Evolutionary conservation across 139 green algal species (phyloP).

Genomic region (Picochlorum sp.): DNA sequence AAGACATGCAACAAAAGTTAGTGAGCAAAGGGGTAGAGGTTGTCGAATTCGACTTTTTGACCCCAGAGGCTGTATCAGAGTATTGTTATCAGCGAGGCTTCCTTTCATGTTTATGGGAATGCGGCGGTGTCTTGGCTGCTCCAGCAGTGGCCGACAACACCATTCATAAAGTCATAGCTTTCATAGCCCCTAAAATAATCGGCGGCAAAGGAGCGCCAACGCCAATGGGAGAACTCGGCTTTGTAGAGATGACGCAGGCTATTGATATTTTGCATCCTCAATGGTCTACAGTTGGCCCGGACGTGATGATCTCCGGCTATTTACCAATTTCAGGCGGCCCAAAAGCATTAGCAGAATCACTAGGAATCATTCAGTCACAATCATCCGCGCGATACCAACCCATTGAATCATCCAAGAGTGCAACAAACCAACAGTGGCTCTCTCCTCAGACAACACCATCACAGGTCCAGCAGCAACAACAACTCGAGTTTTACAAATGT

Average conservation of each 20-base stretch:
- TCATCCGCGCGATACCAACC: not conserved
- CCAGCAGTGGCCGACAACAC: slow-evolving; percentile 73
- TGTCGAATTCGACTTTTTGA: slow-evolving; percentile 97
- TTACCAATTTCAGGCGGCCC: slow-evolving; percentile 64
- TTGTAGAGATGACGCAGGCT: slow-evolving; percentile 94
- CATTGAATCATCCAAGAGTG: not conserved
- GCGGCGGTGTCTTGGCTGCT: slow-evolving; percentile 88
- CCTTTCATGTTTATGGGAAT: slow-evolving; percentile 94
- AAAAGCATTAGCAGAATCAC: slow-evolving; percentile 11
- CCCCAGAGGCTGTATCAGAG: slow-evolving; percentile 58
- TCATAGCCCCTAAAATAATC: slow-evolving; percentile 91
- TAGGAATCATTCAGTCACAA: not conserved
- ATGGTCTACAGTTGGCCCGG: slow-evolving; percentile 62
- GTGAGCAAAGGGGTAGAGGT: slow-evolving; percentile 79
- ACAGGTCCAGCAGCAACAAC: not conserved
- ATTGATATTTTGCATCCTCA: slow-evolving; percentile 55
- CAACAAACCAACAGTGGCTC: not conserved
- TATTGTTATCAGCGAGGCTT: slow-evolving; percentile 91
- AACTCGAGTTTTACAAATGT: slow-evolving; percentile 84
- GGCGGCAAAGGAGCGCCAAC: slow-evolving; percentile 72
- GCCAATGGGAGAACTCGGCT: slow-evolving; percentile 91
- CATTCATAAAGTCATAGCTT: slow-evolving; percentile 93
- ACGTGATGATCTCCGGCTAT: slow-evolving; percentile 85
- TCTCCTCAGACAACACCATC: not conserved
- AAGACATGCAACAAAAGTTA: slow-evolving; percentile 54